A percentile compares a stretch with the other conserved stretches of the same genome.
phyloP scores from a whole-genome alignment of 495 filamentous ascomycete species.

The Echria macrotheca region DNA sequence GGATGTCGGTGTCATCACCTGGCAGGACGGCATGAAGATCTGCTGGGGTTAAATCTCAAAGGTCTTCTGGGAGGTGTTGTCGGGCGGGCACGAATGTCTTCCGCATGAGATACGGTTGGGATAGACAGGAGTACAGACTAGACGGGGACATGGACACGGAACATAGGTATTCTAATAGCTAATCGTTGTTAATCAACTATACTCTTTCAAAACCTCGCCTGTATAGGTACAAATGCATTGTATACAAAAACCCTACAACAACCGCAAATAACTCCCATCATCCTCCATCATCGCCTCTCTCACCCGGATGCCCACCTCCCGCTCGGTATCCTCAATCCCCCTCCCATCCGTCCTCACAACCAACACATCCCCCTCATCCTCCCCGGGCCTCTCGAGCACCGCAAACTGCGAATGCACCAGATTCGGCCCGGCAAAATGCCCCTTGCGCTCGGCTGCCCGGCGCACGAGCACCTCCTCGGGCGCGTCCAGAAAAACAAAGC shows the following conservation, averaged over 20 bases:
- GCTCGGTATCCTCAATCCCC: constrained; percentile 8
- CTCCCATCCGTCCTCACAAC: constrained; percentile 10
- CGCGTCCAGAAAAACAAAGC: constrained; percentile 20
- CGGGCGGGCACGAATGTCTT: no score
- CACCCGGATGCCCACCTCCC: constrained; percentile 11
- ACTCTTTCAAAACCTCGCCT: no score
- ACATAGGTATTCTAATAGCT: no score
- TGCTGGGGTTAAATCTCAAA: no score
- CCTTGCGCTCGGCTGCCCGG: constrained; percentile 14
- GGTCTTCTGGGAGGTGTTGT: neutral
- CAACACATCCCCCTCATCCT: constrained; percentile 18
- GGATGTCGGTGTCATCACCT: neutral
- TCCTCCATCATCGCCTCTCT: constrained; percentile 14
- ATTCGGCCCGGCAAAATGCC: constrained; percentile 16
- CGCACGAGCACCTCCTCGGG: constrained; percentile 9
- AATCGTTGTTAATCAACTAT: no score
- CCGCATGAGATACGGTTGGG: no score
- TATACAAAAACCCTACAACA: neutral
- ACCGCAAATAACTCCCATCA: constrained; percentile 14
- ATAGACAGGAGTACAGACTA: no score
- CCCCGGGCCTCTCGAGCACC: constrained; percentile 16
- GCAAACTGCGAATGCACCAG: constrained; percentile 19
- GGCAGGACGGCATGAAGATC: neutral
- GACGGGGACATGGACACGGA: no score
- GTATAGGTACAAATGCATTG: no score